These are phyloP conservation scores for Russula earlei DNA, from an alignment of 768 basidiomycete genomes.

Conservation along the genomic window DNA sequence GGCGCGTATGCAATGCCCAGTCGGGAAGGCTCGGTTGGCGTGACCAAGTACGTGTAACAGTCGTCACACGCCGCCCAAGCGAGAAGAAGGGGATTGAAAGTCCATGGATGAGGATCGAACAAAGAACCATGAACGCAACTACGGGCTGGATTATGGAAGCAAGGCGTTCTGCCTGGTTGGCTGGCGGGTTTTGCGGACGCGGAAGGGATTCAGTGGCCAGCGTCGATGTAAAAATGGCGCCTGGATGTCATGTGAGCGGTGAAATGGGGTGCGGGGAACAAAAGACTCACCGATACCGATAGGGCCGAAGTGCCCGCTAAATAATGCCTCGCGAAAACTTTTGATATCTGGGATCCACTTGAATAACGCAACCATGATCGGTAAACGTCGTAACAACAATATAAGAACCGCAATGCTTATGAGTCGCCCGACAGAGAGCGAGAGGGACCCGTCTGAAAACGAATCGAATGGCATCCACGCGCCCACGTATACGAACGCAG, in stretches of 20 bases:
- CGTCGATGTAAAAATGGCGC: conserved; percentile 90
- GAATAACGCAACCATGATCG: conserved; percentile 75
- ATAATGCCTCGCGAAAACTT: conserved; percentile 86
- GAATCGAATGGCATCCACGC: conserved; percentile 92
- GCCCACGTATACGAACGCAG: conserved; percentile 92
- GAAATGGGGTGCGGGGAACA: background rate
- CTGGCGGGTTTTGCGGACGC: conserved; percentile 34
- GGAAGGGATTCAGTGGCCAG: conserved; percentile 60
- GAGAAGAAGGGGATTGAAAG: conserved; percentile 94
- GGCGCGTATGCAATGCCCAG: conserved; percentile 72
- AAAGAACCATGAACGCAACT: conserved; percentile 89
- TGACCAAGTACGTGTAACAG: conserved; percentile 85
- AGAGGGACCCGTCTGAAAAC: conserved; percentile 57
- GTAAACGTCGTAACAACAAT: conserved; percentile 75
- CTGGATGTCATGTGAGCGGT: conserved; percentile 28
- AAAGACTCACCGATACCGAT: conserved; percentile 56
- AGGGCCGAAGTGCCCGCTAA: conserved; percentile 92
- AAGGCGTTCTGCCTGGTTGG: conserved; percentile 54
- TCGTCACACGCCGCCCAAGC: conserved; percentile 84
- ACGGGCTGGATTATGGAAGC: conserved; percentile 81
- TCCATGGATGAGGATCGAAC: conserved; percentile 81
- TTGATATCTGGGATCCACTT: conserved; percentile 95
- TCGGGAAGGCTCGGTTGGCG: conserved; percentile 60
- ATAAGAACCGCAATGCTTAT: conserved; percentile 75
- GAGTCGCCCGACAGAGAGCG: conserved; percentile 75